Base-by-base conservation (phyloP, 1,284 basidiomycete genomes). In the Rhodotorula sp. region DNA sequence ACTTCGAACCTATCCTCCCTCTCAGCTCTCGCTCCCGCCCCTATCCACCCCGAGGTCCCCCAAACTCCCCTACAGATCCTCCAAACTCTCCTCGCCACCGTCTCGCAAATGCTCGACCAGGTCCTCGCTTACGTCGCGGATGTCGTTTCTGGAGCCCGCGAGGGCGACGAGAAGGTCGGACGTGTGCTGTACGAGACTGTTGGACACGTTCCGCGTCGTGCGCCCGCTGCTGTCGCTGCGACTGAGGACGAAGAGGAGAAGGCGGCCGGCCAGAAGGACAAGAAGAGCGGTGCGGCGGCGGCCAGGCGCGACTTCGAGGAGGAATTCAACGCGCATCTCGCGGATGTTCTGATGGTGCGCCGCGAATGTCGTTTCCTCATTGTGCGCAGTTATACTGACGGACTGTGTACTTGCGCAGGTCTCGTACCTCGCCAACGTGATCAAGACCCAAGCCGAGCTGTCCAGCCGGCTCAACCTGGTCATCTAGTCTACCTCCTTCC, bases 371-470 rank as follows among this genome's bases (percentile, higher is more conserved):
- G 9, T 26, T 48, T 20, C 18, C n/a, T 10, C 26, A 18, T 48
- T n/a, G 20, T 34, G 91, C 44, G 26, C 56, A 4, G 11, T 2
- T 24, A 31, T 20, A 18, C 26, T 16, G n/a, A n/a, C 58, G 22
- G 47, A 34, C 58, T 89, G 5, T 26, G 84, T 96, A 74, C 95
- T 28, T 15, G 2, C 44, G 28, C 56, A 64, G 63, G 63, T 65
- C 51, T 59, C 57, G 40, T 65, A 65, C 83, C 85, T 99, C 75
- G 90, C 93, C 57, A 97, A 93, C 81, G 86, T 99, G 74, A 90
- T 98, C 64, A 87, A 93, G 75, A 89, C 92, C 70, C 95, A 99
- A 83, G 91, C 92, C 64, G 94, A 98, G 81, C 87, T 98, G 53
- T 91, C 93, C 6, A 87, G 92, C 56, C 86, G 95, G 76, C 84